Conservation (phyloP, 2,329 filamentous ascomycete genomes). For the Gaeumannomyces sp. region DNA sequence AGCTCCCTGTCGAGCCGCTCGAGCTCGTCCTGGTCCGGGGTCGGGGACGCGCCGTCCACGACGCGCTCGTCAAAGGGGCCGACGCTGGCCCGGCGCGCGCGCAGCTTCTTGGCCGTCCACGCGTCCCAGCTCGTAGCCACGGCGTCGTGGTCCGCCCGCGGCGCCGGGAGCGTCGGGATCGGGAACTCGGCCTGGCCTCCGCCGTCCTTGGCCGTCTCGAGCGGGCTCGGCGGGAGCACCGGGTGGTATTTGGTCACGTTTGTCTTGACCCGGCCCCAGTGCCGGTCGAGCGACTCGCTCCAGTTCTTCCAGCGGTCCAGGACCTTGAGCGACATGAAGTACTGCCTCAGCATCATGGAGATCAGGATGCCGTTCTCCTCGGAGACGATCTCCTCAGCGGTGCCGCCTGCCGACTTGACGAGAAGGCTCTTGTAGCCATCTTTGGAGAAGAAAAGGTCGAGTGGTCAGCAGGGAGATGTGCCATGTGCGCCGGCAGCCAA, state of each 20-base stretch:
- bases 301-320: constrained; percentile 74
- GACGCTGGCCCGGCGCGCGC: constrained; percentile 26
- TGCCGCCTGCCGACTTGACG: constrained; percentile 68
- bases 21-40: constrained; percentile 34
- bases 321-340: constrained; percentile 81
- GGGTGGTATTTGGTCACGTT: constrained; percentile 49
- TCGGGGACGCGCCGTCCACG: constrained; percentile 28
- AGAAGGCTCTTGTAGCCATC: constrained; percentile 76
- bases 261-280: constrained; percentile 62
- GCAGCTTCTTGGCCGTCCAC: constrained; percentile 30
- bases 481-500: no score
- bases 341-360: constrained; percentile 79
- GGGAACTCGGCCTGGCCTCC: constrained; percentile 18
- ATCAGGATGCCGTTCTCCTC: constrained; percentile 86
- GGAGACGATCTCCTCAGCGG: constrained; percentile 69
- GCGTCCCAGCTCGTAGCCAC: constrained; percentile 27
- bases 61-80: constrained; percentile 39
- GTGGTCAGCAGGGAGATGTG: neutral
- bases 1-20: constrained; percentile 40
- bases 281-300: constrained; percentile 52
- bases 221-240: constrained; percentile 33
- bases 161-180: constrained; percentile 12
- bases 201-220: constrained; percentile 18
- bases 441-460: constrained; percentile 20
- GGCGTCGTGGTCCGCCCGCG: constrained; percentile 1